A percentile compares a stretch with the other conserved stretches of the same genome.
Conservation (phyloP, 371 early-diverging fungal genomes). For the Apophysomyces variabilis region DNA sequence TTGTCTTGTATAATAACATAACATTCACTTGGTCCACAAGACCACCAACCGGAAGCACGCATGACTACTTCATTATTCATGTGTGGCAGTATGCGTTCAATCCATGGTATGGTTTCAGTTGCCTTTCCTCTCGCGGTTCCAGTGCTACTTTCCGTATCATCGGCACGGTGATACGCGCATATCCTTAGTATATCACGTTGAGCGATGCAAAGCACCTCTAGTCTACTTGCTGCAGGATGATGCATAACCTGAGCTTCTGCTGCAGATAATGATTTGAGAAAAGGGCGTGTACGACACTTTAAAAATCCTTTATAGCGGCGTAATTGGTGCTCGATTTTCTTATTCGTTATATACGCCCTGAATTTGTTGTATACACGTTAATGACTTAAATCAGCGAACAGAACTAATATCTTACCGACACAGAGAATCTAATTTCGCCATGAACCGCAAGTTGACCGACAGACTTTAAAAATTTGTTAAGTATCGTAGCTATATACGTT, state of each 20-base stretch:
- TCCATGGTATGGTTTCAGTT: constrained; percentile 36
- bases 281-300: constrained; percentile 36
- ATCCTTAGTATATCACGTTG: constrained; percentile 43
- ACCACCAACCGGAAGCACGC: constrained; percentile 54
- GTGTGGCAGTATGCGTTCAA: constrained; percentile 29
- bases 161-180: constrained; percentile 33
- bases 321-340: constrained; percentile 48
- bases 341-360: constrained; percentile 52
- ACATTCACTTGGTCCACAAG: constrained; percentile 48
- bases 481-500: background rate
- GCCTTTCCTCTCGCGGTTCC: constrained; percentile 23
- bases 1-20: constrained; percentile 51
- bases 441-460: constrained; percentile 46
- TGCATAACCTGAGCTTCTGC: constrained; percentile 39
- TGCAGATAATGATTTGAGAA: constrained; percentile 40
- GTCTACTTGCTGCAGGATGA: constrained; percentile 47
- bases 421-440: constrained; percentile 53
- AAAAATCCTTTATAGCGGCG: constrained; percentile 30
- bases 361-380: background rate
- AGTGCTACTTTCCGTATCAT: constrained; percentile 12
- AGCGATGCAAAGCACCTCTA: constrained; percentile 52
- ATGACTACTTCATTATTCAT: constrained; percentile 47
- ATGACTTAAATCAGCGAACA: background rate
- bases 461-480: constrained; percentile 23
- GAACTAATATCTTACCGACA: constrained; percentile 31